Base-by-base conservation (phyloP, 352 stramenopile species). In the Pythium coloratum region DNA sequence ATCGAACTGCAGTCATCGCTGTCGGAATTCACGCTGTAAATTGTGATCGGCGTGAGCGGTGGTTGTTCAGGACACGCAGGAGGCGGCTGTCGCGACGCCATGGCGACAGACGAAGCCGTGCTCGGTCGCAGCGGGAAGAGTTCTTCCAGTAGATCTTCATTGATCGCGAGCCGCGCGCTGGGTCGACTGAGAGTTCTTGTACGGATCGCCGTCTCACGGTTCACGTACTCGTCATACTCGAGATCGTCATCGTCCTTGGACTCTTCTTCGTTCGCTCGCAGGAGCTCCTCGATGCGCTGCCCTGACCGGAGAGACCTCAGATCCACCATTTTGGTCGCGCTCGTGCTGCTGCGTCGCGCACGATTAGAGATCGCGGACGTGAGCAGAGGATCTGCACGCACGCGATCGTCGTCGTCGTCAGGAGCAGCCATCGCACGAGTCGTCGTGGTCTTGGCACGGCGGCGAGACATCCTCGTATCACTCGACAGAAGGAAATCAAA, bases 131-230 rank as follows among this genome's bases (percentile, higher is more conserved):
- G 26, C 16, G 66, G 66, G 20, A 66, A 69, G 1, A 60, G 12
- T 34, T 57, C 63, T 50, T 72, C 61, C 4, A 76, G 46, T 6
- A 76, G 60, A 56, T 76, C 65, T 67, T 76, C 65, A n/a, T 66
- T 64, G 32, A 71, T 63, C 1, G 44, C 18, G 10, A 65, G 44
- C 0, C 62, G 62, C 2, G 42, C 55, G 38, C 62, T 69, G 2
- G 58, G 50, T 10, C 65, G 58, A 34, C 65, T 71, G 0, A 66
- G 14, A 13, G 57, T 58, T 8, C 65, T 50, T n/a, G 50, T 53
- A 14, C 65, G 65, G 33, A 33, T 49, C 33, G 28, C 28, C 24
- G 26, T 57, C 28, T 24, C 32, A 1, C 26, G 51, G 13, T 3
- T 36, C 51, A 18, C 18, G 51, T 20, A 30, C 47, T 54, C 20